Conservation (phyloP, 1,284 basidiomycete species). For the Tilletia horrida region DNA sequence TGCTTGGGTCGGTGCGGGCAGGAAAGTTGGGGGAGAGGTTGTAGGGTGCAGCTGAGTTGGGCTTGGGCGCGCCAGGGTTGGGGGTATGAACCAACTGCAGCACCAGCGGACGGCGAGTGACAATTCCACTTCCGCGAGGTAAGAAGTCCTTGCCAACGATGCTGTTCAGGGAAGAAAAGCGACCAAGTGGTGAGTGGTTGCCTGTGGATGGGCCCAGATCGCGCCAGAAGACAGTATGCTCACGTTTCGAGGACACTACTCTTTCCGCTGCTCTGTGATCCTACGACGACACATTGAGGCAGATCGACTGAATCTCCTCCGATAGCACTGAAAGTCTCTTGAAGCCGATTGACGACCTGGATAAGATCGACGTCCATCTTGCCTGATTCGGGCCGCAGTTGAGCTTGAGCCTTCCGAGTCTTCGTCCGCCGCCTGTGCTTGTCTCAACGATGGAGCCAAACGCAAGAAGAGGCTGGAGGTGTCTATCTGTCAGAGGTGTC, state of each 20-base stretch:
- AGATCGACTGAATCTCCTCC: constrained; percentile 62
- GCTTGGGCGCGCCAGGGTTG: constrained; percentile 6
- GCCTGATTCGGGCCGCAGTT: background rate
- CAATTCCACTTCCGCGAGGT: constrained; percentile 87
- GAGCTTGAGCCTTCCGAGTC: too few relatives aligned
- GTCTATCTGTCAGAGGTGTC: too few relatives aligned
- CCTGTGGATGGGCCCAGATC: too few relatives aligned
- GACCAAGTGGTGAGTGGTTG: too few relatives aligned
- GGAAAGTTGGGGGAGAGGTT: constrained; percentile 18
- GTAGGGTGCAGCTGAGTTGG: background rate
- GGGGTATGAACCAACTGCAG: constrained; percentile 85
- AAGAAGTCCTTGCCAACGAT: constrained; percentile 85
- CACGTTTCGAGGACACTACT: constrained; percentile 61
- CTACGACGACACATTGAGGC: constrained; percentile 57
- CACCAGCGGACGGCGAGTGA: constrained; percentile 88
- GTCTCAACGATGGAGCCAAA: too few relatives aligned
- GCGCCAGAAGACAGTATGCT: constrained; percentile 20
- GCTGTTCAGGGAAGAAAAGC: constrained; percentile 56
- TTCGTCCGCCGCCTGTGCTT: too few relatives aligned
- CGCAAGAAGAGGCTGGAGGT: too few relatives aligned
- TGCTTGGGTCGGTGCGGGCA: constrained; percentile 20
- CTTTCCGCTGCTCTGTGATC: constrained; percentile 61
- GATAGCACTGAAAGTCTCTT: constrained; percentile 59
- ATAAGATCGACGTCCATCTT: constrained; percentile 70
- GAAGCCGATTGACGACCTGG: constrained; percentile 89